Evolutionary conservation across 2,329 filamentous ascomycete genomes (phyloP).

Genomic region (Nannizziopsis barbatae): DNA sequence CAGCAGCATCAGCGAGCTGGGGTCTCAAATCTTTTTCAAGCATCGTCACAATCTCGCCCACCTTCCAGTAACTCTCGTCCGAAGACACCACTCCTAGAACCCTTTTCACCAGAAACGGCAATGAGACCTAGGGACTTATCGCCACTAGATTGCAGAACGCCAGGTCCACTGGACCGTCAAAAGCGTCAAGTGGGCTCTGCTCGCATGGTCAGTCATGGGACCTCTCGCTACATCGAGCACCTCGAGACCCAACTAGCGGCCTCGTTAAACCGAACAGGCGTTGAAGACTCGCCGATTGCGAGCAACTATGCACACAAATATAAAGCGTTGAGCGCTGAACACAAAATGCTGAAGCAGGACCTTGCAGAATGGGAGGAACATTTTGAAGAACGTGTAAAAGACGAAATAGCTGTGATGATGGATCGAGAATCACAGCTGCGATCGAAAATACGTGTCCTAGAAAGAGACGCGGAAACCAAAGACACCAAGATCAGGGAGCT

Average conservation of each 20-base stretch:
- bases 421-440: slow-evolving; percentile 23
- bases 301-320: slow-evolving; percentile 30
- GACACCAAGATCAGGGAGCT: slow-evolving; percentile 24
- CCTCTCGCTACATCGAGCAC: slow-evolving; percentile 39
- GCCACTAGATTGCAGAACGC: not conserved
- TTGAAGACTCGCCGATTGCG: slow-evolving; percentile 31
- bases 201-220: slow-evolving; percentile 28
- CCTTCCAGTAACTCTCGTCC: not conserved
- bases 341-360: slow-evolving; percentile 25
- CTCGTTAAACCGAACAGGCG: slow-evolving; percentile 30
- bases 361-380: slow-evolving; percentile 23
- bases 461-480: slow-evolving; percentile 25
- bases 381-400: slow-evolving; percentile 26
- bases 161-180: slow-evolving; percentile 17
- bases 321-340: slow-evolving; percentile 26
- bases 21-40: slow-evolving; percentile 17
- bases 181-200: slow-evolving; percentile 14
- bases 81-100: slow-evolving; percentile 1
- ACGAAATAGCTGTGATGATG: slow-evolving; percentile 23
- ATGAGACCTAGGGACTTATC: slow-evolving; percentile 9
- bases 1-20: slow-evolving; percentile 15
- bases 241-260: slow-evolving; percentile 38
- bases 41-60: not conserved
- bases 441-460: slow-evolving; percentile 24
- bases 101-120: slow-evolving; percentile 5